A percentile compares a stretch with the other conserved stretches of the same genome.
These are phyloP conservation scores for Diplodia intermedia DNA, from an alignment of 2,329 filamentous ascomycete species.

Conservation along the genomic window DNA sequence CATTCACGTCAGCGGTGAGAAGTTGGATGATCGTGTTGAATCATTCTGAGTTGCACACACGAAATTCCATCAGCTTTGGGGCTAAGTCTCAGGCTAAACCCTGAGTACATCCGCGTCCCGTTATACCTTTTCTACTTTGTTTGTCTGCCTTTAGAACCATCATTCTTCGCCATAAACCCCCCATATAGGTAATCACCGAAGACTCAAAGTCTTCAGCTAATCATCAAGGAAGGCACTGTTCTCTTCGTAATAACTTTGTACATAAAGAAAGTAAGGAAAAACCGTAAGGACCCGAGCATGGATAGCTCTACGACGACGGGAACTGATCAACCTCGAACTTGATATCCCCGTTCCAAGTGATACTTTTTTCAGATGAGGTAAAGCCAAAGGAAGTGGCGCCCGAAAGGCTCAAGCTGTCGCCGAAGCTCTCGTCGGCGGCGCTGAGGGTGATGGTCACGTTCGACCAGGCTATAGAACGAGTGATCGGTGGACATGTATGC, in stretches of 20 bases:
- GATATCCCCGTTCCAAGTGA: slow-evolving; percentile 33
- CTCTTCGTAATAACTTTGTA: no score
- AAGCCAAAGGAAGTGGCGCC: slow-evolving; percentile 13
- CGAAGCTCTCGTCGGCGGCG: slow-evolving; percentile 25
- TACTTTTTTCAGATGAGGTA: slow-evolving; percentile 27
- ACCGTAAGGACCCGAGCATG: no score
- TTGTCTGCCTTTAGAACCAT: no score
- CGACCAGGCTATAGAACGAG: not conserved
- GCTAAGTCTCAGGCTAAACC: no score
- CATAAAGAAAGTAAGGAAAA: no score
- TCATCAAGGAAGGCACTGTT: no score
- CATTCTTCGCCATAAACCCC: no score
- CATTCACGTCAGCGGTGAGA: not conserved
- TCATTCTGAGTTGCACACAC: not conserved
- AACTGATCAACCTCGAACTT: slow-evolving; percentile 30
- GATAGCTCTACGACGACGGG: not conserved
- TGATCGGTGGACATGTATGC: not conserved
- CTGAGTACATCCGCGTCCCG: no score
- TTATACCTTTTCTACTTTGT: no score
- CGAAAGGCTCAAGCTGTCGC: slow-evolving; percentile 4
- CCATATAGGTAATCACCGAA: no score
- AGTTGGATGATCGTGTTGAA: not conserved
- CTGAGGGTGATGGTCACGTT: slow-evolving; percentile 28
- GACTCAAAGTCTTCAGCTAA: no score
- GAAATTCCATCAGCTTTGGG: not conserved